Conservation (phyloP, 2,329 filamentous ascomycete species). For the Ophiostoma sp. region DNA sequence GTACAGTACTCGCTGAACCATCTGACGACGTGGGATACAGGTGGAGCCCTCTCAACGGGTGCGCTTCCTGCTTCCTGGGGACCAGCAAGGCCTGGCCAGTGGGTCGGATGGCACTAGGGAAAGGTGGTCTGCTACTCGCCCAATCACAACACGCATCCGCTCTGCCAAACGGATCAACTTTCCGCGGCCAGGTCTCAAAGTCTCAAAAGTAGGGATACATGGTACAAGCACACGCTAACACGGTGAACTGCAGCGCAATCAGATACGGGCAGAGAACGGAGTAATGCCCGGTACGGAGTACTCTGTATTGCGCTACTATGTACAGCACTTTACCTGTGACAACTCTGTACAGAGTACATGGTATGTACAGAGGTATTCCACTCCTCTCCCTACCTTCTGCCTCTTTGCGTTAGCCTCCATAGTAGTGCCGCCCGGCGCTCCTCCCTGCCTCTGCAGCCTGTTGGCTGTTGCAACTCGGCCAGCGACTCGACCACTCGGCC, state of each 20-base stretch:
- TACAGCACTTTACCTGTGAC: too few species aligned
- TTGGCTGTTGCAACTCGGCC: conserved; percentile 6
- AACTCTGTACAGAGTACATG: too few species aligned
- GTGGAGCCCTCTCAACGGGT: conserved; percentile 12
- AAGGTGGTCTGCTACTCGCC: neutral
- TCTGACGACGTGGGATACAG: conserved; percentile 14
- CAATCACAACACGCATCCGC: neutral
- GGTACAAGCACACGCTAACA: conserved; percentile 7
- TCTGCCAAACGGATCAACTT: conserved; percentile 9
- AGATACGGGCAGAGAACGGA: neutral
- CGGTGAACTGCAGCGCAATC: conserved; percentile 11
- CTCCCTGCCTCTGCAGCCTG: conserved; percentile 9
- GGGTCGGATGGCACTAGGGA: conserved; percentile 11
- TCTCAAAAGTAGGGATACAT: neutral
- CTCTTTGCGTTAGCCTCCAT: neutral
- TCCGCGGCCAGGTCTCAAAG: neutral
- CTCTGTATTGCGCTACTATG: neutral
- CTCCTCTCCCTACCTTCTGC: conserved; percentile 4
- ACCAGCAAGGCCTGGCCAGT: conserved; percentile 7
- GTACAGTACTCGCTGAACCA: neutral
- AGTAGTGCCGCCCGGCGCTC: conserved; percentile 7
- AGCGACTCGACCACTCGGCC: neutral
- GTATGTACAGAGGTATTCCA: neutral
- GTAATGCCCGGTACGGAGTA: neutral
- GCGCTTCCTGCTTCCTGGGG: conserved; percentile 1